Evolutionary conservation across 352 stramenopile genomes (phyloP), one percentile per base, ranked within the genome.

Genomic region (Phytophthora boehmeriae): DNA sequence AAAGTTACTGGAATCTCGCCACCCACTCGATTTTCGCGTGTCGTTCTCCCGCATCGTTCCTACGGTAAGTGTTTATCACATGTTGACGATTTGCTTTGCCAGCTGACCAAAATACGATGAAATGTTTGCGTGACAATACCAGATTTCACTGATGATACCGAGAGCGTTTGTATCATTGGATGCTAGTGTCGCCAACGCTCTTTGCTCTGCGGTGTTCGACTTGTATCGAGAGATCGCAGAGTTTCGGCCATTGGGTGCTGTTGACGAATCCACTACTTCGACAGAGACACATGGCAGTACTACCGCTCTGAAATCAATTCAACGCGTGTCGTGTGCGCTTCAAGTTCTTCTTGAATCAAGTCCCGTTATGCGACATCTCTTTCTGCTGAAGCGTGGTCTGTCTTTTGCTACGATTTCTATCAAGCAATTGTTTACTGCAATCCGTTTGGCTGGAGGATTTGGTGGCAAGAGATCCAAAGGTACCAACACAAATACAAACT

Each of bases 391-490:
- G 19, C 70, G 47, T 46, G 76, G 58, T 2, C 43, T 90, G 2
- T 50, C 76, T 27, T 75, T 75, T 22, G 61, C 75, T 19, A 60
- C 75, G 19, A 36, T 45, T 28, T 60, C 44, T 1, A 78, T 87
- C 19, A 83, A 82, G 41, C 62, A 76, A 13, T 71, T 30, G 0
- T 87, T 90, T 52, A 52, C 64, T 14, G 66, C 77, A 2, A 77
- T 89, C 48, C 77, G 77, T 30, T 68, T 83, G 30, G 58, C 68
- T 47, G 81, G 77, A 5, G 78, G 78, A 19, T 86, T 90, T 58
- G 71, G 71, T 2, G 64, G 59, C n/a, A 83, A 71, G 35, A 56
- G 48, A 41, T n/a, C 38, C 4, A 68, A 22, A 8, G 44, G 25
- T n/a, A 34, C 38, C 11, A 56, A 67, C 36, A 20, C 1, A 14